Percentiles rank a stretch among this genome's conserved stretches.
Evolutionary conservation across 1,139 yeast species (phyloP).

Genomic region (Arxiozyma bovina): DNA sequence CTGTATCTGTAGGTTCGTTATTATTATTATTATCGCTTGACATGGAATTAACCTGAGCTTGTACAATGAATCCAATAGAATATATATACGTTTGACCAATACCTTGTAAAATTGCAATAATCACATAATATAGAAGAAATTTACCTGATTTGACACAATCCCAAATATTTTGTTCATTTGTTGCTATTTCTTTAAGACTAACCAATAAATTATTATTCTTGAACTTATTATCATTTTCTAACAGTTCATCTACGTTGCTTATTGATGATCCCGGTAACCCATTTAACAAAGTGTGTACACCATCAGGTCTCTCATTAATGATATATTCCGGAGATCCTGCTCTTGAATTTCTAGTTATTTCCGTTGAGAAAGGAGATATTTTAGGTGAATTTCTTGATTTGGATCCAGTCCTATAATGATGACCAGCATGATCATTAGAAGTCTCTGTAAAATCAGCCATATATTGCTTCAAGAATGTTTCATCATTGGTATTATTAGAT

Average conservation of each 20-base stretch:
- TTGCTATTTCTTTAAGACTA: neutral
- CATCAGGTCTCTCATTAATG: neutral
- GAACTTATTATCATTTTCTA: neutral
- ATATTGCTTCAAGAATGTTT: neutral
- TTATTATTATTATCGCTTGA: slow-evolving; percentile 18
- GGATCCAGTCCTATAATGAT: neutral
- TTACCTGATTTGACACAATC: slow-evolving; percentile 16
- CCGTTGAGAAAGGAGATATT: neutral
- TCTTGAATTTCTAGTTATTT: neutral
- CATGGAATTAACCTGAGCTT: slow-evolving; percentile 39
- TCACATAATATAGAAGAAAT: slow-evolving; percentile 43
- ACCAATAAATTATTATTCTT: neutral
- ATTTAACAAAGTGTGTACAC: neutral
- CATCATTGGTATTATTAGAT: neutral
- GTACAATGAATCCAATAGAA: slow-evolving; percentile 62
- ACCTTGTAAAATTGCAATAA: slow-evolving; percentile 59
- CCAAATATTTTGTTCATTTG: slow-evolving; percentile 2
- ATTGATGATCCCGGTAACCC: neutral
- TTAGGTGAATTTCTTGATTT: neutral
- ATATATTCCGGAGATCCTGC: neutral
- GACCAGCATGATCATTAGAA: neutral
- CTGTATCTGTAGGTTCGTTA: slow-evolving; percentile 20
- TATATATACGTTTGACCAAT: slow-evolving; percentile 73
- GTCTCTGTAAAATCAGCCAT: neutral
- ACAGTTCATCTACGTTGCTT: neutral